Evolutionary conservation across 2,329 filamentous ascomycete genomes (phyloP), one percentile per base, ranked within the genome.

Genomic region (Pseudomassariella vexata): DNA sequence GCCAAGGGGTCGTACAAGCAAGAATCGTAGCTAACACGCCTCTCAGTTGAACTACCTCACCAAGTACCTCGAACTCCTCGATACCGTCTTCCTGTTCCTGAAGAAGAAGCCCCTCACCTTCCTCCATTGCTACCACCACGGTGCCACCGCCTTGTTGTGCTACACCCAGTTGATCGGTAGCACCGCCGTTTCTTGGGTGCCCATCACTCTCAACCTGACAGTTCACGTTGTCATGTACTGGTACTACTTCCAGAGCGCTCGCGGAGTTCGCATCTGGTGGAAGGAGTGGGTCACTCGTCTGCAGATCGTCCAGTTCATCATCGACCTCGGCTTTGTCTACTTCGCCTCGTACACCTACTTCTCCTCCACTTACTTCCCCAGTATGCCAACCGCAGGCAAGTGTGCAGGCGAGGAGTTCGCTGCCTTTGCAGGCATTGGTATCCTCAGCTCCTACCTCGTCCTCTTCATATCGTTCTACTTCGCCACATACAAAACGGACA

Each of bases 31-130:
- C 66, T 74, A 50, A 71, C 50, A 32, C 24, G 18, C 3, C 5
- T 25, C 24, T 12, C 55, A 95, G 89, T 75, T 96, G 57, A 96
- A 94, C 73, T 96, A 96, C 70, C 77, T 95, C 34, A 96, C 89
- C 66, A 96, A 96, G 66, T 96, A 95, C 65, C 76, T 95, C 47
- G 90, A 96, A 66, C 74, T 96, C 46, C 69, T 96, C 49, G 90
- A 96, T 64, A 96, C 90, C 38, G 81, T 90, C 59, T 96, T 96
- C 75, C 73, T 96, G 35, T 92, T 95, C 70, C 78, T 96, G 61
- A 96, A 96, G 82, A 96, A 96, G 82, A 96, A 96, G 82, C 90
- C 90, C 34, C 68, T 95, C 59, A 95, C 92, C 55, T 96, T 96
- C 81, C 85, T 96, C 48, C 90, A 96, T 76, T 95, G 87, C 68